A percentile compares a stretch with the other conserved stretches of the same genome.
Conservation (phyloP, 345 rosid genomes). For the Corchorus capsularis region DNA sequence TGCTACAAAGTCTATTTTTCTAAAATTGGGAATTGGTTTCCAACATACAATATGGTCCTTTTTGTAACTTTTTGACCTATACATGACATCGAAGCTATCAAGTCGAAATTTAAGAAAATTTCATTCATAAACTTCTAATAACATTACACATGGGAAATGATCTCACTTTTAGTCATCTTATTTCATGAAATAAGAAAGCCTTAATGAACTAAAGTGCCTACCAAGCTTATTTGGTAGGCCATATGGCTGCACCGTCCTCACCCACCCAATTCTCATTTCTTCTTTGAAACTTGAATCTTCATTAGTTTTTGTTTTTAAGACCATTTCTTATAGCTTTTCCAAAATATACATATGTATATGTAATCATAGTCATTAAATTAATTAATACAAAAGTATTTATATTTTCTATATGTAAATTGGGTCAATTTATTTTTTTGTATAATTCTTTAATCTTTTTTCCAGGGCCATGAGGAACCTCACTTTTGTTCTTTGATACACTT, state of each 20-base stretch:
- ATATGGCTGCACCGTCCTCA: slow-evolving; percentile 23
- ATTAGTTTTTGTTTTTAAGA: background rate
- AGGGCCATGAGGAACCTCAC: background rate
- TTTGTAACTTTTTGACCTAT: slow-evolving; percentile 3
- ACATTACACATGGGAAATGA: background rate
- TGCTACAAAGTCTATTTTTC: background rate
- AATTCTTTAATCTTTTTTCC: background rate
- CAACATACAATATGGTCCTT: background rate
- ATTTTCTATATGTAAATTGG: background rate
- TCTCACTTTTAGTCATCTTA: background rate
- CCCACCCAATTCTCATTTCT: background rate
- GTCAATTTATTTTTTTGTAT: background rate
- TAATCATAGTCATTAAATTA: background rate
- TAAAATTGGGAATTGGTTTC: background rate
- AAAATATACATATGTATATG: background rate
- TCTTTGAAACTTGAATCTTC: background rate
- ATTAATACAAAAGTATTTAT: background rate
- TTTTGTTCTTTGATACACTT: background rate
- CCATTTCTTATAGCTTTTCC: background rate
- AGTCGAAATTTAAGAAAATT: background rate
- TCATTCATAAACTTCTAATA: background rate
- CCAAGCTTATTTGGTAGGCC: slow-evolving; percentile 5
- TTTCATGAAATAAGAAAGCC: background rate
- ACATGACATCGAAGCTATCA: background rate
- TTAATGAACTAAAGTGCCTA: background rate